Evolutionary conservation across 768 basidiomycete genomes (phyloP), one percentile per base, ranked within the genome.

Genomic region (Pseudohyphozyma bogoriensis): DNA sequence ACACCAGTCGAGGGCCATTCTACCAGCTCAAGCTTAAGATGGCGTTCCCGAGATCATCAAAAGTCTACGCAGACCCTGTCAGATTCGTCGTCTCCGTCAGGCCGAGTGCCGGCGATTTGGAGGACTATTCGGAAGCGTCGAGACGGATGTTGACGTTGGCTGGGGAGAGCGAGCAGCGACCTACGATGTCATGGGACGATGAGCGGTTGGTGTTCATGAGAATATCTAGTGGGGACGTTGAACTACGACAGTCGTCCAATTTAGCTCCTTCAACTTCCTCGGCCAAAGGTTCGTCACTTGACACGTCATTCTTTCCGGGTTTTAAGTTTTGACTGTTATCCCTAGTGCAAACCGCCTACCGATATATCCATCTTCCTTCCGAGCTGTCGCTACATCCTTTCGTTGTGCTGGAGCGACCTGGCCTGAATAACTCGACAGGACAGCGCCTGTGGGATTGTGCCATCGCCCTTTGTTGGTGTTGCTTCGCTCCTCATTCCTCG

Each of bases 361-460:
- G 65, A 10, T 28, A 26, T 0, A 50, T 66, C 31, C 29, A 42
- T 26, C 42, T 58, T 0, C 32, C 51, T 26, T 31, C 18, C 18
- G 2, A 22, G 1, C 28, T 26, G 7, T 29, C 24, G 33, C n/a
- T 8, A 39, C 35, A 22, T 12, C 22, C 28, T 0, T 15, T 63
- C 15, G 42, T 53, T 24, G 47, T 64, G 24, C 44, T 67, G 53
- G 66, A 67, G 39, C 62, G 66, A 0, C 59, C 62, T 0, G 62
- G 59, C 0, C 29, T 67, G 20, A 63, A 67, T 60, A 67, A 67
- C 42, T 64, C 62, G 51, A 67, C 66, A 7, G 66, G 66, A 1
- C 62, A 63, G 46, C 56, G 66, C 1, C 35, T 67, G 3, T 67
- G 66, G 66, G 66, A 67, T 46, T 67, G 66, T 37, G 62, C 66